Conservation (phyloP, 2,329 filamentous ascomycete species). For the Arthroderma uncinatum region DNA sequence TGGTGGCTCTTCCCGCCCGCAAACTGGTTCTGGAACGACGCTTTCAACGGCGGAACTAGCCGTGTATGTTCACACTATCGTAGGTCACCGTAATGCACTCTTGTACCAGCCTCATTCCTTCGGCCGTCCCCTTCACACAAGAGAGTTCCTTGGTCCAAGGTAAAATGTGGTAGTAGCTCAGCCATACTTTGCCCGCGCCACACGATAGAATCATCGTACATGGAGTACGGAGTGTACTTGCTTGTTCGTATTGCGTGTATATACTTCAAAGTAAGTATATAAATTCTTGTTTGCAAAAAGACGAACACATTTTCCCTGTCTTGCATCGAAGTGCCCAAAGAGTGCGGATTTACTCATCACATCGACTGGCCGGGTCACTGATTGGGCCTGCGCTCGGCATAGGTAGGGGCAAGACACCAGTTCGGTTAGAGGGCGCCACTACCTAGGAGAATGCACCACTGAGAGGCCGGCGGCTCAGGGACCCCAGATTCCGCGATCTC, state of each 20-base stretch:
- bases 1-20: neutral
- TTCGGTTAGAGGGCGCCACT: slow-evolving; percentile 2
- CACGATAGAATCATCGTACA: neutral
- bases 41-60: slow-evolving; percentile 1
- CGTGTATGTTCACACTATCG: neutral
- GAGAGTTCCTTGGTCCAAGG: too few species aligned
- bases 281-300: neutral
- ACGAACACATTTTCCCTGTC: neutral
- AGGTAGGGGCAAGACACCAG: neutral
- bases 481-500: slow-evolving; percentile 11
- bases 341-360: neutral
- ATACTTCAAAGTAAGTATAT: neutral
- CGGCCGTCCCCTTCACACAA: too few species aligned
- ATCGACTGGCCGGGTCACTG: neutral
- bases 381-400: neutral
- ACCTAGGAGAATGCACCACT: slow-evolving; percentile 8
- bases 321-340: neutral
- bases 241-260: neutral
- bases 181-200: neutral
- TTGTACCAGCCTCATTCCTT: too few species aligned
- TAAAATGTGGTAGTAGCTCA: neutral
- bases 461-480: slow-evolving; percentile 7
- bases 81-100: too few species aligned
- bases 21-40: neutral
- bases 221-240: neutral